Conservation (phyloP, 345 rosid genomes). For the Acer saccharum region DNA sequence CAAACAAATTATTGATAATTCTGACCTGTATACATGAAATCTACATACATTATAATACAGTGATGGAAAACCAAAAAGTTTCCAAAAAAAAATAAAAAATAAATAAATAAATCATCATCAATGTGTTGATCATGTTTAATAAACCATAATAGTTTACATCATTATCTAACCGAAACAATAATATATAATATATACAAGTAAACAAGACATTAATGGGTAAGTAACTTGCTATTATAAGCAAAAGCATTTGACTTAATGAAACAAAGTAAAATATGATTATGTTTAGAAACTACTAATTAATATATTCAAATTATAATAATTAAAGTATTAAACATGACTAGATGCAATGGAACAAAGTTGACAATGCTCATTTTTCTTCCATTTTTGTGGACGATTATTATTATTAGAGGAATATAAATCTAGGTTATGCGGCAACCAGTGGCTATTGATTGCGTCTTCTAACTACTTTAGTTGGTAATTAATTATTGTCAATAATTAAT, state of each 20-base stretch:
- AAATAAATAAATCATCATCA: too few relatives aligned
- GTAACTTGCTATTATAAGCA: constrained; percentile 2
- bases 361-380: not conserved
- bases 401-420: not conserved
- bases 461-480: not conserved
- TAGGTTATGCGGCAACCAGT: constrained; percentile 20
- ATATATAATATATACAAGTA: not conserved
- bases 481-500: not conserved
- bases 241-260: constrained; percentile 13
- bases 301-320: not conserved
- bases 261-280: not conserved
- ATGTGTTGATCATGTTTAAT: not conserved
- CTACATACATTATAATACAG: not conserved
- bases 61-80: not conserved
- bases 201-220: not conserved
- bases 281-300: not conserved
- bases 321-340: not conserved
- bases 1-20: not conserved
- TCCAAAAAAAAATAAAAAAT: too few relatives aligned
- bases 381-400: not conserved
- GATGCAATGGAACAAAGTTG: constrained; percentile 1
- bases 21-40: not conserved
- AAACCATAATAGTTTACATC: not conserved
- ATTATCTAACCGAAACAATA: too few relatives aligned
- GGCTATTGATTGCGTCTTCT: not conserved